phyloP scores from a whole-genome alignment of 768 basidiomycete genomes.

The Mrakia blollopis region DNA sequence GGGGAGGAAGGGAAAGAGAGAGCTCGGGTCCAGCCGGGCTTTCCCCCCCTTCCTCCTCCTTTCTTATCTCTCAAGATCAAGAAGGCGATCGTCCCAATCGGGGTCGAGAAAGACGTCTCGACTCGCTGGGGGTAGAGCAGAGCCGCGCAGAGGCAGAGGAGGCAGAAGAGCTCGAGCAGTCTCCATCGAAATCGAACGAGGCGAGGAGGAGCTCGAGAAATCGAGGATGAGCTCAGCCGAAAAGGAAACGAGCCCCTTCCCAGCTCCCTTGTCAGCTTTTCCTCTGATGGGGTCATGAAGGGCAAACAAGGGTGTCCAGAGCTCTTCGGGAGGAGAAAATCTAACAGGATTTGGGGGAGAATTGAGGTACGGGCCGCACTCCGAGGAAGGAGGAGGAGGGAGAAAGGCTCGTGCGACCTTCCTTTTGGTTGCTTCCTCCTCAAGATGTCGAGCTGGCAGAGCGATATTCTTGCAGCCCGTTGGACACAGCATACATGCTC shows the following conservation, averaged over 20 bases:
- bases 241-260: neutral
- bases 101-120: no score
- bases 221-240: neutral
- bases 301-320: neutral
- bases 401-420: neutral
- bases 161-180: neutral
- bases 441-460: neutral
- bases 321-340: neutral
- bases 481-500: no score
- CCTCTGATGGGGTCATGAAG: neutral
- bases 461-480: no score
- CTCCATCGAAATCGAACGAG: neutral
- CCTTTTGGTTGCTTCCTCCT: neutral
- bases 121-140: no score
- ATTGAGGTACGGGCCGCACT: neutral
- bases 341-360: neutral
- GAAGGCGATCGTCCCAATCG: no score
- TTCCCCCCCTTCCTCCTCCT: neutral
- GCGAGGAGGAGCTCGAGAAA: neutral
- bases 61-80: no score
- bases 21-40: neutral
- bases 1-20: neutral
- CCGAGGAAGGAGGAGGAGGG: slow-evolving; percentile 7
- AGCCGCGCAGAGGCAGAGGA: neutral
- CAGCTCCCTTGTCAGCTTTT: neutral